Base-by-base conservation (phyloP, 2,329 filamentous ascomycete genomes). In the Sclerotinia spermophila region DNA sequence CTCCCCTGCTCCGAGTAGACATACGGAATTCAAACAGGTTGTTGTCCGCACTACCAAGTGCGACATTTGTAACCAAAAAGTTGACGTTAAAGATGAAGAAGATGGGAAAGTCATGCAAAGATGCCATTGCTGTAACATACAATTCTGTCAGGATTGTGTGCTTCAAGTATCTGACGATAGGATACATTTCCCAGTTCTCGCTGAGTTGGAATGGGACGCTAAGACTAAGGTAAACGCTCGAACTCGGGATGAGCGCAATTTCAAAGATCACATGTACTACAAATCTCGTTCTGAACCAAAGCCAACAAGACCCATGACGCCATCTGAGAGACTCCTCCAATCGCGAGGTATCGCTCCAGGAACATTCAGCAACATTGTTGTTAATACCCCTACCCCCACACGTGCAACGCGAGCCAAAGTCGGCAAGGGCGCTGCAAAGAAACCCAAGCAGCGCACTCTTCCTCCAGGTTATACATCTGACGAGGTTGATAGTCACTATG, bases 41-140 rank as follows among this genome's bases (percentile, higher is more conserved):
- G 58, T 64, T 30, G 67, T 69, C 0, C 59, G 60, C 19, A 69
- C 67, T 6, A 62, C 67, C 3, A 69, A 69, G n/a, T 69, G 67
- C 27, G 67, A 69, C 27, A 27, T 56, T 21, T 69, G 67, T 27
- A 53, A 53, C n/a, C 11, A 65, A 0, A 65, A 65, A n/a, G 45
- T 53, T 10, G 35, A 38, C 3, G 56, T 13, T 1, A 10, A 6
- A 24, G 15, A 45, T n/a, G 35, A 53, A 40, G n/a, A 24, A 19
- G 45, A 65, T 1, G 27, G 27, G 0, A 62, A 56, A 19, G 67
- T 69, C 6, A 48, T 69, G 44, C 67, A 69, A 38, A 27, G 67
- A 27, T 69, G 67, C 21, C 21, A 10, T 7, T 8, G 35, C 19
- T 69, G 67, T 2, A 69, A 69, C 4, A 55, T 17, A 2, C 67